These are phyloP conservation scores for Auriscalpium orientale DNA, from an alignment of 768 basidiomycete genomes.

Conservation along the genomic window DNA sequence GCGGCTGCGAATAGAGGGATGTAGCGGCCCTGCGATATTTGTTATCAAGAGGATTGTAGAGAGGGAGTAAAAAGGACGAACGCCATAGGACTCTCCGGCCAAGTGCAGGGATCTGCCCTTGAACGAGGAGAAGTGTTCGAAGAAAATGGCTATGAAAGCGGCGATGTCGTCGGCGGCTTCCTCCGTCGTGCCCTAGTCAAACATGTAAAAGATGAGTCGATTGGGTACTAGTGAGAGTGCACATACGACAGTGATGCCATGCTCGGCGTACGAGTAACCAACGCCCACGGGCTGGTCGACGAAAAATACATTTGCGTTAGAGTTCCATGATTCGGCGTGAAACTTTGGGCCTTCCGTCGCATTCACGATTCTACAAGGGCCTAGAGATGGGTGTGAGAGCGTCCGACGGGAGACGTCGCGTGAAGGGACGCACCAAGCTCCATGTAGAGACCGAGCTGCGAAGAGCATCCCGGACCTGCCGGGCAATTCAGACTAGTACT, in stretches of 20 bases:
- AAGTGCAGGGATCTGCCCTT: slow-evolving; percentile 46
- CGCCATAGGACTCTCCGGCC: slow-evolving; percentile 45
- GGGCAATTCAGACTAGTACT: not conserved
- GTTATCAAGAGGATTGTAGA: not conserved
- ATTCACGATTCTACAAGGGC: slow-evolving; percentile 62
- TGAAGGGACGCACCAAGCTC: slow-evolving; percentile 51
- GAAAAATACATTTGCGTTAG: slow-evolving; percentile 50
- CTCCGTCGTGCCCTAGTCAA: slow-evolving; percentile 46
- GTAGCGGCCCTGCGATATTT: slow-evolving; percentile 36
- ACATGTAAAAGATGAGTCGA: not conserved
- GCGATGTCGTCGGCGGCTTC: slow-evolving; percentile 67
- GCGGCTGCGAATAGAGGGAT: slow-evolving; percentile 42
- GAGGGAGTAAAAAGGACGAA: slow-evolving; percentile 19
- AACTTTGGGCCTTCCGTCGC: slow-evolving; percentile 38
- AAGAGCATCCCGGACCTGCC: slow-evolving; percentile 19
- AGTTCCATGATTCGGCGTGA: slow-evolving; percentile 61
- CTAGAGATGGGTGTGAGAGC: slow-evolving; percentile 25
- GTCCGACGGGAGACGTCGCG: slow-evolving; percentile 16
- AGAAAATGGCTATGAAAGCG: slow-evolving; percentile 65
- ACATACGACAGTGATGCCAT: slow-evolving; percentile 51
- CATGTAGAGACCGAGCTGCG: slow-evolving; percentile 34
- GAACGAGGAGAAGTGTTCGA: slow-evolving; percentile 66
- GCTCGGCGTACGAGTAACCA: slow-evolving; percentile 40
- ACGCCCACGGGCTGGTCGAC: slow-evolving; percentile 34
- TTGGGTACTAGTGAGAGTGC: not conserved